Evolutionary conservation across 495 filamentous ascomycete species (phyloP).

Genomic region (Cercophora samala): DNA sequence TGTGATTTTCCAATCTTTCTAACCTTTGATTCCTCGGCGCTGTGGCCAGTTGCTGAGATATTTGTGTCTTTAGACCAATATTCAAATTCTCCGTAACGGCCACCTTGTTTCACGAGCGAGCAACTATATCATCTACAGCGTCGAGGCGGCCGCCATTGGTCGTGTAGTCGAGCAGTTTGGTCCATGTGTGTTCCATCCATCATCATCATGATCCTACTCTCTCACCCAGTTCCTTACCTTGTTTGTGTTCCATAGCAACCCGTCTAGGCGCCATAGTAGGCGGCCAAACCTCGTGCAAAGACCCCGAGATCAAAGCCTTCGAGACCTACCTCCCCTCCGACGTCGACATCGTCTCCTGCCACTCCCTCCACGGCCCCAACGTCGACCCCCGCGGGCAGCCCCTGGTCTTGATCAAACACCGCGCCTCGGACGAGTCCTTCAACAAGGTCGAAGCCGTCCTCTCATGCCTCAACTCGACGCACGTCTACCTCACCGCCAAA

Average conservation of each 20-base stretch:
- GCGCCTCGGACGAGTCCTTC: slow-evolving; percentile 73
- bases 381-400: slow-evolving; percentile 86
- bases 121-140: slow-evolving; percentile 97
- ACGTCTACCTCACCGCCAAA: slow-evolving; percentile 79
- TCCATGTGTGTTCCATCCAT: slow-evolving; percentile 65
- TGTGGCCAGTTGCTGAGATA: slow-evolving; percentile 56
- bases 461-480: slow-evolving; percentile 73
- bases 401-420: slow-evolving; percentile 88
- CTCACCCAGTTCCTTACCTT: slow-evolving; percentile 20
- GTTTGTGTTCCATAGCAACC: slow-evolving; percentile 60
- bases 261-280: slow-evolving; percentile 92
- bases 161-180: slow-evolving; percentile 80
- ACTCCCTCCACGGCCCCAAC: slow-evolving; percentile 91
- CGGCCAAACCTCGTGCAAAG: slow-evolving; percentile 97
- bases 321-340: slow-evolving; percentile 82
- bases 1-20: slow-evolving; percentile 21
- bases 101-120: slow-evolving; percentile 90
- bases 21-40: slow-evolving; percentile 30
- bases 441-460: slow-evolving; percentile 75
- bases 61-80: slow-evolving; percentile 54
- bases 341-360: slow-evolving; percentile 92
- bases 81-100: slow-evolving; percentile 82
- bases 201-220: slow-evolving; percentile 5
- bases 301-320: slow-evolving; percentile 91
- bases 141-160: slow-evolving; percentile 88